These are phyloP conservation scores for Acanthamoeba lugdunensis DNA, from an alignment of 208 protist genomes.

Conservation along the genomic window DNA sequence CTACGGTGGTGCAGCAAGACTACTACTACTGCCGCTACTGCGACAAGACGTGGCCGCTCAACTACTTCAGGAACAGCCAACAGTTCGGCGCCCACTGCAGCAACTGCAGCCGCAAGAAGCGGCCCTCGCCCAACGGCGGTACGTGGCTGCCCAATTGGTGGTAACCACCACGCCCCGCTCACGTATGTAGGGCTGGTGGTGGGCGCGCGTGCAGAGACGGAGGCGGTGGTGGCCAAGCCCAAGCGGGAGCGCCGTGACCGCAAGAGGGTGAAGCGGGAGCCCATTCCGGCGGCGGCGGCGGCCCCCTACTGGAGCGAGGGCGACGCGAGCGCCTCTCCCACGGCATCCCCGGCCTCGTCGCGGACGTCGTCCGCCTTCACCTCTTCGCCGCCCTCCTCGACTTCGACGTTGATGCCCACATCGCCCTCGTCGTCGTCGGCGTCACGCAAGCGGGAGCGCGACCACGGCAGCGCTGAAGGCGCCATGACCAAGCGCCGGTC, in stretches of 20 bases:
- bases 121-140: not conserved
- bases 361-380: not conserved
- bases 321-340: not conserved
- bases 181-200: no score
- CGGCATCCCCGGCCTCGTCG: not conserved
- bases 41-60: conserved; percentile 80
- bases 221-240: not conserved
- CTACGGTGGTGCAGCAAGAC: not conserved
- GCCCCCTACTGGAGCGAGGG: not conserved
- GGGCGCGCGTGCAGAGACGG: not conserved
- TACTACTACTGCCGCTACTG: conserved; percentile 81
- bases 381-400: not conserved
- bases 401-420: not conserved
- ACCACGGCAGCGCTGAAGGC: not conserved
- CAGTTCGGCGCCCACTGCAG: conserved; percentile 85
- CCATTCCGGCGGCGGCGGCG: not conserved
- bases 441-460: conserved; percentile 3
- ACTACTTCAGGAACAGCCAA: conserved; percentile 81
- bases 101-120: conserved; percentile 82
- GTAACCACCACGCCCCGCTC: no score
- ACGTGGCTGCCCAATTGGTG: no score
- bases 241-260: not conserved
- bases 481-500: conserved; percentile 16
- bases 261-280: conserved; percentile 23
- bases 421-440: not conserved